A percentile compares a stretch with the other conserved stretches of the same genome.
phyloP scores from a whole-genome alignment of 1,139 yeast species.

The Nakaseomyces kungkrabaensis region DNA sequence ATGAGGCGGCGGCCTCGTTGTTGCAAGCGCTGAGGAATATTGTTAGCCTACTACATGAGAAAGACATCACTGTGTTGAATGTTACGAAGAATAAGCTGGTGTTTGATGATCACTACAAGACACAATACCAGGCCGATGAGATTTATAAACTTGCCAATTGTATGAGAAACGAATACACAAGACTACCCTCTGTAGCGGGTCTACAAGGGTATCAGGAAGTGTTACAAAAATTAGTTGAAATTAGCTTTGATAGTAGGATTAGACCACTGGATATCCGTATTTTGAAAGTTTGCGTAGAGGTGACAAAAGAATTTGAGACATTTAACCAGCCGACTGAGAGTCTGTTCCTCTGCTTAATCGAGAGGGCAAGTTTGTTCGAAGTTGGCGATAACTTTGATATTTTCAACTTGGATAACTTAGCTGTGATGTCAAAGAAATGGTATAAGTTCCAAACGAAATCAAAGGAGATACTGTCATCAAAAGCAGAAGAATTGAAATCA shows the following conservation, averaged over 20 bases:
- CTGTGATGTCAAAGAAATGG: slow-evolving; percentile 10
- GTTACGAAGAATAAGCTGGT: not conserved
- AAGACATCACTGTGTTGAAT: not conserved
- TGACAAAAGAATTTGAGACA: not conserved
- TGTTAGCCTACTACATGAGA: not conserved
- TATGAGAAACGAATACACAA: not conserved
- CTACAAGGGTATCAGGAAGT: slow-evolving; percentile 1
- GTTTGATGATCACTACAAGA: not conserved
- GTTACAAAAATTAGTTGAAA: slow-evolving; percentile 1
- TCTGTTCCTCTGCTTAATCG: not conserved
- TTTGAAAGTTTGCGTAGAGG: not conserved
- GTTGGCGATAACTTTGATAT: not conserved
- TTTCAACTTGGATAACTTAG: slow-evolving; percentile 4
- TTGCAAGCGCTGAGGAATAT: slow-evolving; percentile 1
- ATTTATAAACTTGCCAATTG: not conserved
- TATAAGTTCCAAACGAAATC: slow-evolving; percentile 7
- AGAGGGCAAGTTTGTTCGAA: slow-evolving; percentile 3
- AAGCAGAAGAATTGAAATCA: not conserved
- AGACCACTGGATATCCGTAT: not conserved
- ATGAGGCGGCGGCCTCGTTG: not conserved
- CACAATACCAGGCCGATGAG: slow-evolving; percentile 1
- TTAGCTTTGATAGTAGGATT: not conserved
- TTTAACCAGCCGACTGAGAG: slow-evolving; percentile 1
- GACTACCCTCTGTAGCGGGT: not conserved
- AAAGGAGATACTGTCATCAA: not conserved